These are phyloP conservation scores for Bacidia rubella DNA, from an alignment of 495 filamentous ascomycete genomes.

Conservation along the genomic window DNA sequence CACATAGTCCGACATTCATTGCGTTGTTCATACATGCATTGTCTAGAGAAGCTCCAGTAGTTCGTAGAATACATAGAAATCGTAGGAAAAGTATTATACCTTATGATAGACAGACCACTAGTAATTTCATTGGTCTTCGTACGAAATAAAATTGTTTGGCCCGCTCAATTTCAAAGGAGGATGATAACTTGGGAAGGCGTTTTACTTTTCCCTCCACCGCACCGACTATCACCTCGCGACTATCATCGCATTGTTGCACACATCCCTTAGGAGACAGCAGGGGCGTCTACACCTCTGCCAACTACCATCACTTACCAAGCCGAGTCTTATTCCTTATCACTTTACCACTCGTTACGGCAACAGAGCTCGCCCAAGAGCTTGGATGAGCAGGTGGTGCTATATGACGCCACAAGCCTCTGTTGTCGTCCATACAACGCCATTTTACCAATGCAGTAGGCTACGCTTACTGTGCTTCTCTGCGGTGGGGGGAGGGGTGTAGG, in stretches of 20 bases:
- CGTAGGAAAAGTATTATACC: no score
- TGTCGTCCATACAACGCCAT: not conserved
- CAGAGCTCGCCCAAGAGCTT: not conserved
- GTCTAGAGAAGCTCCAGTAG: not conserved
- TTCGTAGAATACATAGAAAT: no score
- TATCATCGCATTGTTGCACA: not conserved
- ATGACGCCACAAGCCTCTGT: not conserved
- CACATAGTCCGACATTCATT: not conserved
- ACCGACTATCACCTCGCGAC: not conserved
- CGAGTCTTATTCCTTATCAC: not conserved
- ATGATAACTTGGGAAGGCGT: no score
- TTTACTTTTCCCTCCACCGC: no score
- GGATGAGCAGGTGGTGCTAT: not conserved
- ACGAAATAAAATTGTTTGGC: not conserved
- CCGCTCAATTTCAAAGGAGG: no score
- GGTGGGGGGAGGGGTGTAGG: slow-evolving; percentile 10
- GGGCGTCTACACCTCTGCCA: no score
- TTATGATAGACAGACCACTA: no score
- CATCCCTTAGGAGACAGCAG: not conserved
- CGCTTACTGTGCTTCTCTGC: slow-evolving; percentile 1
- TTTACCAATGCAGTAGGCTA: slow-evolving; percentile 5
- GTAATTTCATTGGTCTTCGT: no score
- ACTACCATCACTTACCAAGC: not conserved
- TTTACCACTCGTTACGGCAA: not conserved
- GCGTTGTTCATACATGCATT: not conserved